Evolutionary conservation across 768 basidiomycete genomes (phyloP).

Genomic region (Lyophyllum shimeji): DNA sequence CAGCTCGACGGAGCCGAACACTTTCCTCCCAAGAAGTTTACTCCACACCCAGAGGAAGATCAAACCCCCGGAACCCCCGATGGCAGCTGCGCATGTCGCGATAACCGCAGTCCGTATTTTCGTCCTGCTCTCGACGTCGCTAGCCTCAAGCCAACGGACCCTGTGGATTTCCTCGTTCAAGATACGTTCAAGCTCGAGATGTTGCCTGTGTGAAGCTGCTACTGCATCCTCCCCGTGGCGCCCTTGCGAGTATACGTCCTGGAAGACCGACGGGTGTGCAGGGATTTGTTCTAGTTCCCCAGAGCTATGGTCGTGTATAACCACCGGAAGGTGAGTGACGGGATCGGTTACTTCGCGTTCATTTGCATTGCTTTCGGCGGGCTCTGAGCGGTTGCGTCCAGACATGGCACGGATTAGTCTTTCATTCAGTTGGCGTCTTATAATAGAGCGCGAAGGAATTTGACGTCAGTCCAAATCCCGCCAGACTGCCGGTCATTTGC

Average conservation of each 20-base stretch:
- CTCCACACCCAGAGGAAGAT: constrained; percentile 23
- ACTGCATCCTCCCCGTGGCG: constrained; percentile 17
- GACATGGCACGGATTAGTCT: background rate
- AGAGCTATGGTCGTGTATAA: constrained; percentile 33
- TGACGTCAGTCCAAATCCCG: constrained; percentile 35
- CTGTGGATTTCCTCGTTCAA: constrained; percentile 27
- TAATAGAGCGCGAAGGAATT: background rate
- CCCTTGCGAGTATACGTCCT: constrained; percentile 16
- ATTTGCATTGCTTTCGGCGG: constrained; percentile 10
- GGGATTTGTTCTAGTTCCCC: constrained; percentile 37
- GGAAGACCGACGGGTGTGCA: constrained; percentile 19
- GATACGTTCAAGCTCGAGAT: constrained; percentile 27
- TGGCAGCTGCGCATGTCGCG: constrained; percentile 27
- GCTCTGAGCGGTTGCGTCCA: background rate
- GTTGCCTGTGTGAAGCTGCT: constrained; percentile 20
- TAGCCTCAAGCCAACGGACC: constrained; percentile 34
- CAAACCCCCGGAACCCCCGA: constrained; percentile 23
- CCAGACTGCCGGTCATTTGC: no score
- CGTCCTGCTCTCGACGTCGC: constrained; percentile 27
- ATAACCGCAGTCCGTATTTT: constrained; percentile 31
- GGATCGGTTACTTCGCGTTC: constrained; percentile 37
- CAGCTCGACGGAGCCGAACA: constrained; percentile 19
- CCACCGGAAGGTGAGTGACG: constrained; percentile 36
- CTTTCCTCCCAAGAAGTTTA: constrained; percentile 13
- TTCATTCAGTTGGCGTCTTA: background rate